These are phyloP conservation scores for Erythrophleum fordii DNA, from an alignment of 306 rosid species.

Conservation along the genomic window DNA sequence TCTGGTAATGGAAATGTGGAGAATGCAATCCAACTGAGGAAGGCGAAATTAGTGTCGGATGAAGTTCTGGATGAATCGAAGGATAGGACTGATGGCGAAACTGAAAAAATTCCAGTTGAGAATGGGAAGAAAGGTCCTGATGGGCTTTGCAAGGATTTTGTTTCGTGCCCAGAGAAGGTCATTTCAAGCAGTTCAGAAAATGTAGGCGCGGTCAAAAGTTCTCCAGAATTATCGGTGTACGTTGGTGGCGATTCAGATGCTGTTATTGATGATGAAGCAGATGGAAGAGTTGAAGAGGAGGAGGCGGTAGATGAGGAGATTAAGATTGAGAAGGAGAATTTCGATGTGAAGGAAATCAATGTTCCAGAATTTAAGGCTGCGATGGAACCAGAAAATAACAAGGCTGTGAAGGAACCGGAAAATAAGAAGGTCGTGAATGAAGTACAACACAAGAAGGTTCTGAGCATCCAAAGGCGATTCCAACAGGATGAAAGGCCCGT, in stretches of 20 bases:
- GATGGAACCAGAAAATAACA: slow-evolving; percentile 35
- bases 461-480: slow-evolving; percentile 30
- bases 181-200: slow-evolving; percentile 44
- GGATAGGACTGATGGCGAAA: slow-evolving; percentile 37
- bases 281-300: slow-evolving; percentile 36
- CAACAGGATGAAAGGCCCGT: slow-evolving; percentile 45
- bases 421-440: slow-evolving; percentile 38
- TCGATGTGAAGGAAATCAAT: slow-evolving; percentile 58
- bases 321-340: slow-evolving; percentile 45
- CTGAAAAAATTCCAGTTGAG: slow-evolving; percentile 43
- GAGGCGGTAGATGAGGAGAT: slow-evolving; percentile 13
- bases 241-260: slow-evolving; percentile 29
- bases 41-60: slow-evolving; percentile 42
- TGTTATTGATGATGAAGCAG: slow-evolving; percentile 38
- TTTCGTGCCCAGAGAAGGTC: slow-evolving; percentile 56
- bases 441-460: slow-evolving; percentile 31
- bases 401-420: slow-evolving; percentile 23
- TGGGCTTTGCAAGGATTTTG: slow-evolving; percentile 59
- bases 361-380: slow-evolving; percentile 38
- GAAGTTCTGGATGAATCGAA: slow-evolving; percentile 41
- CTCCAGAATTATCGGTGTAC: slow-evolving; percentile 32
- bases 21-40: slow-evolving; percentile 35
- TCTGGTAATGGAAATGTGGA: slow-evolving; percentile 19
- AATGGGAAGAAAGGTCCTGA: slow-evolving; percentile 37
- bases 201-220: slow-evolving; percentile 31